Evolutionary conservation across 2,329 filamentous ascomycete species (phyloP).

Genomic region (Rhinocladiella similis): DNA sequence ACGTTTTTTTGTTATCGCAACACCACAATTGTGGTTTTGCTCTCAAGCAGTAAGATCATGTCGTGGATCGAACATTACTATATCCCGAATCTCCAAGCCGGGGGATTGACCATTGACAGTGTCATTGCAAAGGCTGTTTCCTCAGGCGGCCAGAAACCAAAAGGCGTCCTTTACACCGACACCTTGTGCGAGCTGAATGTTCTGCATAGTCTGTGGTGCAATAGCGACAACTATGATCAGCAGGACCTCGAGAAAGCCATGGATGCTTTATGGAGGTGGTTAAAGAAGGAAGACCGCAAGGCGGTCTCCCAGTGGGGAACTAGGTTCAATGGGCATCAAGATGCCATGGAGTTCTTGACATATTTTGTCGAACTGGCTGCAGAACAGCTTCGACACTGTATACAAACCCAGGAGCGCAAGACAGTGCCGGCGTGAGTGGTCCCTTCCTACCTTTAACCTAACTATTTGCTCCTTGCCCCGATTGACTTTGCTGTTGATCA

Average conservation of each 20-base stretch:
- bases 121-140: too few relatives aligned
- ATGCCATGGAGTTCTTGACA: constrained; percentile 5
- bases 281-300: neutral
- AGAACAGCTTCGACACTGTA: neutral
- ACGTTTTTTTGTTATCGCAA: constrained; percentile 23
- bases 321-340: neutral
- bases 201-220: neutral
- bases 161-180: constrained; percentile 10
- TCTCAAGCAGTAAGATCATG: constrained; percentile 17
- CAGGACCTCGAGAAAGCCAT: constrained; percentile 1
- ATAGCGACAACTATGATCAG: neutral
- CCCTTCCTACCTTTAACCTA: neutral
- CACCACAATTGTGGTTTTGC: constrained; percentile 13
- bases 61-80: constrained; percentile 18
- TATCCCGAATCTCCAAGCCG: constrained; percentile 7
- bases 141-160: neutral
- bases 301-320: neutral
- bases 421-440: neutral
- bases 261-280: constrained; percentile 10
- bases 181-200: constrained; percentile 17
- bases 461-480: too few relatives aligned
- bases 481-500: too few relatives aligned
- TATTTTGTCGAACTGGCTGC: neutral
- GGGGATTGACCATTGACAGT: neutral
- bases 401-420: neutral